Percentiles rank a stretch among this genome's conserved stretches.
Conservation (phyloP, 148 eudicot species). For the Talinum fruticosum region DNA sequence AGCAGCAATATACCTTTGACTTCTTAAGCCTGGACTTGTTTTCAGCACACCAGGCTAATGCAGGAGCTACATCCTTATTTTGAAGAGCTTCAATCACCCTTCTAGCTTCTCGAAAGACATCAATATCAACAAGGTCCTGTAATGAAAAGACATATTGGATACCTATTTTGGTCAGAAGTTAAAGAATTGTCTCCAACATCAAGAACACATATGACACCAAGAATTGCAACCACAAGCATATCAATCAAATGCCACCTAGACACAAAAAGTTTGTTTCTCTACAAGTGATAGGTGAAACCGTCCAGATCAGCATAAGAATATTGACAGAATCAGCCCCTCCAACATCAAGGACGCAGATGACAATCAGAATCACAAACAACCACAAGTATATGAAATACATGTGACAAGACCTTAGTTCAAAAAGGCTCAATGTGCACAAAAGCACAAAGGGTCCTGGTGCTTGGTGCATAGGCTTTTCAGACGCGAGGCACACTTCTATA, state of each 20-base stretch:
- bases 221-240: neutral
- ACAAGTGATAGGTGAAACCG: neutral
- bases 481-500: too few species aligned
- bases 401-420: neutral
- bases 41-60: conserved; percentile 95
- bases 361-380: neutral
- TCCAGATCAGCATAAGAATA: neutral
- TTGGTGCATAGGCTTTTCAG: too few species aligned
- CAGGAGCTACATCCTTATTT: conserved; percentile 87
- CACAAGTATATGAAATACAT: neutral
- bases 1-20: conserved; percentile 61
- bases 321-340: neutral
- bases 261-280: neutral
- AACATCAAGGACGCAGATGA: neutral
- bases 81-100: conserved; percentile 89
- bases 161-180: conserved; percentile 6
- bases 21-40: conserved; percentile 93
- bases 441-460: too few species aligned
- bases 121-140: conserved; percentile 96
- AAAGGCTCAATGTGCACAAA: too few species aligned
- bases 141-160: conserved; percentile 7
- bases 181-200: neutral
- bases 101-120: conserved; percentile 88
- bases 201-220: neutral
- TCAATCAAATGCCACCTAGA: neutral